Base-by-base conservation (phyloP, 345 rosid genomes). In the Gynandropsis gynandra region DNA sequence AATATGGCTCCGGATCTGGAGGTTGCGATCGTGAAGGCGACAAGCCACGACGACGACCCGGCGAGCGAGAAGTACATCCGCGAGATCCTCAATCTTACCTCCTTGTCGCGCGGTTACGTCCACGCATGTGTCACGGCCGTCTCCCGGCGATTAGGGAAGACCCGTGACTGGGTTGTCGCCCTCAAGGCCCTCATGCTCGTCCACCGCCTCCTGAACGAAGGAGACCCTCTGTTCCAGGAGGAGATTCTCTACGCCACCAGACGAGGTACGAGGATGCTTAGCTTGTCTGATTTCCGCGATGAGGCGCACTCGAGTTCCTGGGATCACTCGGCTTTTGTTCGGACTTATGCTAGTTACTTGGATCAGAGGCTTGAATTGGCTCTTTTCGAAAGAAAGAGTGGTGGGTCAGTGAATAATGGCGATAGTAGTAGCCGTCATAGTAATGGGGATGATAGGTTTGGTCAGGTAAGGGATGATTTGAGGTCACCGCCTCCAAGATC, bases 31-130 rank as follows among this genome's bases (percentile, higher is more conserved):
- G 88, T 84, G 35, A 84, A 81, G 49, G 94, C 94, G 14, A 84
- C 86, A 9, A 74, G 94, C 56, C 94, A 84, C 67, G 88, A 84
- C 58, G 83, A 81, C 10, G 83, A 79, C 38, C 94, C 85, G 0
- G 79, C 88, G 5, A 75, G 65, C 52, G 86, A 81, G 80, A 79
- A 74, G 52, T 72, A 84, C 65, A 51, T 81, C 3, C 72, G 85
- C 5, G 85, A 84, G 64, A 84, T 84, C 55, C 54, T 84, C 35
- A 79, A 46, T 61, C 27, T 81, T 63, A 79, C 88, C 0, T 69
- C 85, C 11, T 75, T 50, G 58, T 84, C 94, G 1, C 75, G 88
- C 1, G 85, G 83, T 8, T 82, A 81, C 46, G 81, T 84, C 5
- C 50, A 68, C 51, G 80, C 85, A 0, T 79, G 83, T 38, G 80